Percentiles rank a stretch among this genome's conserved stretches.
These are phyloP conservation scores for Wickerhamomyces canadensis DNA, from an alignment of 805 yeast species.

Conservation along the genomic window DNA sequence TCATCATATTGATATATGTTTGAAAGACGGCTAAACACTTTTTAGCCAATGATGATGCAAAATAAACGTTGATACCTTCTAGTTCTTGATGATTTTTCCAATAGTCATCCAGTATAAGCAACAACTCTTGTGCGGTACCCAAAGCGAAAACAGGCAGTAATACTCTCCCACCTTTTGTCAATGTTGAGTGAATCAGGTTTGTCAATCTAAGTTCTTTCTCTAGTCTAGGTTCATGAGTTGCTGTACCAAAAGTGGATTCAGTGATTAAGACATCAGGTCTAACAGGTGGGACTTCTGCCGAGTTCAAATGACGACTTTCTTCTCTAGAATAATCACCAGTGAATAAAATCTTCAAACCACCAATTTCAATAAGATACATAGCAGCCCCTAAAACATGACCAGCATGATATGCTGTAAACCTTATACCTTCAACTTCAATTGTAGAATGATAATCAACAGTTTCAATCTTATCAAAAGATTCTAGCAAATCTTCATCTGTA, in stretches of 20 bases:
- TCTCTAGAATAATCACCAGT: slow-evolving; percentile 98
- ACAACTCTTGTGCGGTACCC: slow-evolving; percentile 93
- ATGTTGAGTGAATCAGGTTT: slow-evolving; percentile 74
- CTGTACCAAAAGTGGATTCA: slow-evolving; percentile 97
- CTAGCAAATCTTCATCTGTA: slow-evolving; percentile 84
- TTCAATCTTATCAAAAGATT: slow-evolving; percentile 85
- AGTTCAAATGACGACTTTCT: slow-evolving; percentile 88
- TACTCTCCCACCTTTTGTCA: slow-evolving; percentile 86
- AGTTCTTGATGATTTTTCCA: slow-evolving; percentile 84
- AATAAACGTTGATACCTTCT: slow-evolving; percentile 76
- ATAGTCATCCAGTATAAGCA: slow-evolving; percentile 88
- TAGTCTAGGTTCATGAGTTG: slow-evolving; percentile 86
- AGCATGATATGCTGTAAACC: slow-evolving; percentile 97
- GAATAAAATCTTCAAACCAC: slow-evolving; percentile 81
- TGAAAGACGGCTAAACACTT: slow-evolving; percentile 98
- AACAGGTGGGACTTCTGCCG: slow-evolving; percentile 88
- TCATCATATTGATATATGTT: slow-evolving; percentile 96
- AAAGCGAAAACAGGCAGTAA: slow-evolving; percentile 92
- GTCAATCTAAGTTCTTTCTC: slow-evolving; percentile 83
- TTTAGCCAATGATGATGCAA: slow-evolving; percentile 89
- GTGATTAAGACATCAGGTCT: slow-evolving; percentile 88
- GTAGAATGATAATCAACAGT: slow-evolving; percentile 96
- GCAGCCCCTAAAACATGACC: slow-evolving; percentile 99
- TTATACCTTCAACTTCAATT: slow-evolving; percentile 86
- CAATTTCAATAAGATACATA: slow-evolving; percentile 93